Evolutionary conservation across 768 basidiomycete species (phyloP).

Genomic region (Roridomyces roridus): DNA sequence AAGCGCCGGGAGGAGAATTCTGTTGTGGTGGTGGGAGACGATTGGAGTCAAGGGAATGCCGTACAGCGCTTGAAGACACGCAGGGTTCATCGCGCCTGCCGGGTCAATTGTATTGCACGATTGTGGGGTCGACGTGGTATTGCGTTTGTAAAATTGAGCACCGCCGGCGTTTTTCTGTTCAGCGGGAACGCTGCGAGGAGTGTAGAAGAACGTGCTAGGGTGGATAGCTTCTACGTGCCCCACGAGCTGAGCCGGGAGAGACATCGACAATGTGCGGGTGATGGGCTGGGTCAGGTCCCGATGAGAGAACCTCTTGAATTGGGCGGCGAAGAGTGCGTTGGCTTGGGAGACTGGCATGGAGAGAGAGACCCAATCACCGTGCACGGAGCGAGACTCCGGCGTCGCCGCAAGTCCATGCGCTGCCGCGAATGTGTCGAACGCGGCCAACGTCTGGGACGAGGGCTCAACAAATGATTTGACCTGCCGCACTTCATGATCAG

Average conservation of each 20-base stretch:
- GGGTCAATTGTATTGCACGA: conserved; percentile 28
- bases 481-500: no score
- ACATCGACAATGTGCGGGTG: conserved; percentile 35
- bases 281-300: conserved; percentile 24
- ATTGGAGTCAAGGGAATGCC: conserved; percentile 38
- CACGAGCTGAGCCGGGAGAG: conserved; percentile 30
- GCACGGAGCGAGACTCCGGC: conserved; percentile 20
- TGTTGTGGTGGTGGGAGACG: conserved; percentile 35
- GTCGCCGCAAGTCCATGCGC: conserved; percentile 24
- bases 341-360: conserved; percentile 32
- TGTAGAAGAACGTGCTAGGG: conserved; percentile 34
- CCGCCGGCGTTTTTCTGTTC: no score
- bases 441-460: conserved; percentile 24
- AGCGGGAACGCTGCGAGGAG: conserved; percentile 21
- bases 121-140: background rate
- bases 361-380: conserved; percentile 35
- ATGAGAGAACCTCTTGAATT: conserved; percentile 32
- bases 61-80: conserved; percentile 41
- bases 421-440: conserved; percentile 32
- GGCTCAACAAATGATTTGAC: conserved; percentile 36
- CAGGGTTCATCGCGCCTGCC: conserved; percentile 32
- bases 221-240: conserved; percentile 35
- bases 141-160: no score
- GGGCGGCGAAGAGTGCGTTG: conserved; percentile 33
- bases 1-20: conserved; percentile 35